Conservation (phyloP, 805 yeast genomes). For the Kazachstania psychrophila region DNA sequence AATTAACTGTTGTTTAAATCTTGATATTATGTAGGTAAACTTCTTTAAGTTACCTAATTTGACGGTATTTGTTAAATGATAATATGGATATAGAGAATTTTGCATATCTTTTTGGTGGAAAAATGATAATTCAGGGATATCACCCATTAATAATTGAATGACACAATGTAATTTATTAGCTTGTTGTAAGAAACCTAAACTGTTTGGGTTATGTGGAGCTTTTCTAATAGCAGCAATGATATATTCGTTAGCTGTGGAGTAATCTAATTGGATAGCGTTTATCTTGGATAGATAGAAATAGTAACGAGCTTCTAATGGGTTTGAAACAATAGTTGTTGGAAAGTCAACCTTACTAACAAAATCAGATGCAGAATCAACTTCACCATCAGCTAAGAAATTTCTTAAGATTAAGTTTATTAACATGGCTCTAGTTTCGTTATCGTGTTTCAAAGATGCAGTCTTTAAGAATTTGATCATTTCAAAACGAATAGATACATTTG, state of each 20-base stretch:
- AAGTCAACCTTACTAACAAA: conserved; percentile 82
- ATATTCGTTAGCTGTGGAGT: conserved; percentile 81
- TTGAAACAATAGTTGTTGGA: conserved; percentile 67
- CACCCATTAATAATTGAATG: conserved; percentile 91
- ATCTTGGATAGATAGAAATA: conserved; percentile 86
- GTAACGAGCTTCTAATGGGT: conserved; percentile 85
- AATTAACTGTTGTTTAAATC: conserved; percentile 52
- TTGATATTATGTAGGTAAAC: conserved; percentile 61
- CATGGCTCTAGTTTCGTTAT: conserved; percentile 82
- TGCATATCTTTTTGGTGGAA: conserved; percentile 60
- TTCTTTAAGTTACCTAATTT: conserved; percentile 80
- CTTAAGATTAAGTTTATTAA: conserved; percentile 79
- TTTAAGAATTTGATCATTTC: conserved; percentile 66
- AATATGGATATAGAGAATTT: conserved; percentile 65
- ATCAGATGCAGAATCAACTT: conserved; percentile 78
- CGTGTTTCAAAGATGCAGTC: conserved; percentile 86
- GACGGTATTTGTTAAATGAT: conserved; percentile 83
- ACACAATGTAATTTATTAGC: conserved; percentile 82
- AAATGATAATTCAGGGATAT: conserved; percentile 79
- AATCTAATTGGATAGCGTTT: conserved; percentile 84
- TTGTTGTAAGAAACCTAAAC: conserved; percentile 80
- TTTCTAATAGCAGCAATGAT: conserved; percentile 93
- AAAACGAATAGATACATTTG: conserved; percentile 42
- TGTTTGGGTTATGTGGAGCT: conserved; percentile 82
- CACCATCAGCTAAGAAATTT: conserved; percentile 67